Evolutionary conservation across 129 eudicot genomes (phyloP).

Genomic region (Lactuca sativa): DNA sequence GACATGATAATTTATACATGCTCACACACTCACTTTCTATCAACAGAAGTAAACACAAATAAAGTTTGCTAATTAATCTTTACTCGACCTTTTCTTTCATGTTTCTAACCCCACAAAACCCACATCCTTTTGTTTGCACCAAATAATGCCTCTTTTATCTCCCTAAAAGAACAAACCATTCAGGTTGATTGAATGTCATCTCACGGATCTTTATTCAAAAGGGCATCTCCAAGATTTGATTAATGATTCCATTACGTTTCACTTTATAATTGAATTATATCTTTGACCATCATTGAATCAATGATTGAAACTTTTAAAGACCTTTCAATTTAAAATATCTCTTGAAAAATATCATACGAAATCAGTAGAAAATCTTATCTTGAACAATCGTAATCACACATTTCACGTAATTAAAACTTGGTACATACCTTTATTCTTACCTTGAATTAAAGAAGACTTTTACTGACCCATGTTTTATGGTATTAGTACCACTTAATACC

Average conservation of each 20-base stretch:
- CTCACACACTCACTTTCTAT: neutral
- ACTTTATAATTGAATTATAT: constrained; percentile 26
- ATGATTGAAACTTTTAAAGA: constrained; percentile 20
- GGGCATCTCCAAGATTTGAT: constrained; percentile 24
- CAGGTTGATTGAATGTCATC: constrained; percentile 20
- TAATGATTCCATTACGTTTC: constrained; percentile 27
- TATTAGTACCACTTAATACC: too few species aligned
- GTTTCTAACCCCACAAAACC: constrained; percentile 30
- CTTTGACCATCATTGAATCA: constrained; percentile 31
- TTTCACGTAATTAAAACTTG: too few species aligned
- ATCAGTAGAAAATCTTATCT: neutral
- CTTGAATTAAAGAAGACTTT: too few species aligned
- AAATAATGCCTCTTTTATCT: constrained; percentile 34
- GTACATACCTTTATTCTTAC: too few species aligned
- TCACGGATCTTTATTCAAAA: constrained; percentile 28
- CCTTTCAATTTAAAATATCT: constrained; percentile 7
- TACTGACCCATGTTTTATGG: too few species aligned
- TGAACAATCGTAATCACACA: too few species aligned
- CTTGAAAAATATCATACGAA: neutral
- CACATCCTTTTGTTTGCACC: constrained; percentile 38
- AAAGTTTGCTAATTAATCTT: constrained; percentile 11
- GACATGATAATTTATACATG: too few species aligned
- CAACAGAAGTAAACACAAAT: constrained; percentile 24
- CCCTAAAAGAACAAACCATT: constrained; percentile 25
- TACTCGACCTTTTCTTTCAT: constrained; percentile 14